A percentile compares a stretch with the other conserved stretches of the same genome.
These are phyloP conservation scores for Epichloe scottii DNA, from an alignment of 2,329 filamentous ascomycete genomes.

Conservation along the genomic window DNA sequence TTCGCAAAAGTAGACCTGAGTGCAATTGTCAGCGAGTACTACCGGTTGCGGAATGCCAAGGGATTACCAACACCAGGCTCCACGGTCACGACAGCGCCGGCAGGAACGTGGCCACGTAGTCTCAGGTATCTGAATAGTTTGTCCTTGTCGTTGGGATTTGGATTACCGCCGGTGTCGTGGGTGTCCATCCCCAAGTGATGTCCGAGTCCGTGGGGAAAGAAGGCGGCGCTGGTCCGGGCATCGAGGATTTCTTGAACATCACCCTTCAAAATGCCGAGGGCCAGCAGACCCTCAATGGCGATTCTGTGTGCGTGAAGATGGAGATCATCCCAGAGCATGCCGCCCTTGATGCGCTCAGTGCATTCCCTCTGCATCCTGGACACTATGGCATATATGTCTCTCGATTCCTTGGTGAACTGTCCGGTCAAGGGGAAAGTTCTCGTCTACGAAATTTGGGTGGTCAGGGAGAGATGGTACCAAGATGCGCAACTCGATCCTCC, in stretches of 20 bases:
- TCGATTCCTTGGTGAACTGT: conserved; percentile 55
- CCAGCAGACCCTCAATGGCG: conserved; percentile 66
- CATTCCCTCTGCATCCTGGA: conserved; percentile 75
- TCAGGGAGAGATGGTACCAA: neutral
- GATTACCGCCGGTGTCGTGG: conserved; percentile 71
- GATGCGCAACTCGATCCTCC: neutral
- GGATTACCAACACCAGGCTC: conserved; percentile 64
- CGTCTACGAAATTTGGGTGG: conserved; percentile 38
- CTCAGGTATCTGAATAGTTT: conserved; percentile 78
- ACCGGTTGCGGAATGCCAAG: neutral
- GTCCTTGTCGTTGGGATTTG: conserved; percentile 69
- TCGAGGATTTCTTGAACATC: conserved; percentile 61
- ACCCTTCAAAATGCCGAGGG: conserved; percentile 61
- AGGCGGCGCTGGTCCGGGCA: conserved; percentile 71
- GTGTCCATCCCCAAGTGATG: conserved; percentile 91
- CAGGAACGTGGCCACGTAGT: conserved; percentile 61
- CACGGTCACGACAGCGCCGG: conserved; percentile 78
- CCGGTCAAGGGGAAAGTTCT: conserved; percentile 75
- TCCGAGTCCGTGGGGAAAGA: conserved; percentile 83
- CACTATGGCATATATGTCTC: conserved; percentile 71
- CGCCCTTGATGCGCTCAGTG: conserved; percentile 59
- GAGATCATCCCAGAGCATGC: conserved; percentile 68
- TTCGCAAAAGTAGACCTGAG: conserved; percentile 72
- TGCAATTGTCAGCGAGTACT: conserved; percentile 3
- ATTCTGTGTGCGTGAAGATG: conserved; percentile 70